Evolutionary conservation across 495 filamentous ascomycete species (phyloP).

Genomic region (Aspergillus kassunensis): DNA sequence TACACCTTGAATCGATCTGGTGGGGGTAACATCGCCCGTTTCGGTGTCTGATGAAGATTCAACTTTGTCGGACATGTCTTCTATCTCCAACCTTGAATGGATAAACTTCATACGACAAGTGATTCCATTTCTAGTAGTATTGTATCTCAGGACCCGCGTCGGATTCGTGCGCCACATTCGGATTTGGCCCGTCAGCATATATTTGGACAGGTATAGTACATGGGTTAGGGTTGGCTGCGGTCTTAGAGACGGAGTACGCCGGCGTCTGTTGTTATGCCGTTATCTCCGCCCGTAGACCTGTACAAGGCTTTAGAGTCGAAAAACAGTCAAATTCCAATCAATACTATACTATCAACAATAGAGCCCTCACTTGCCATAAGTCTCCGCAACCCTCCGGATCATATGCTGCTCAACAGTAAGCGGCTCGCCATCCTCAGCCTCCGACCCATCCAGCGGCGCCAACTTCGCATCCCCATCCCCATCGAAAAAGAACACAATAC

Average conservation of each 20-base stretch:
- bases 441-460: too few relatives aligned
- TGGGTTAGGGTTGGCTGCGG: neutral
- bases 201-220: neutral
- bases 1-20: slow-evolving; percentile 1
- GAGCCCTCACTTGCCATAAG: neutral
- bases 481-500: too few relatives aligned
- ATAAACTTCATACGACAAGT: neutral
- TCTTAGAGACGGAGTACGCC: neutral
- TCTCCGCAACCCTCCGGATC: neutral
- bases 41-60: neutral
- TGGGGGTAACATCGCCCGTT: neutral
- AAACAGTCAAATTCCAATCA: neutral
- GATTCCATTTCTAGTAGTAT: neutral
- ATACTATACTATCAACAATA: neutral
- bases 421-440: too few relatives aligned
- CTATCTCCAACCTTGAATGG: neutral
- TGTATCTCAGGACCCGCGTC: neutral
- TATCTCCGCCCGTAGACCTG: neutral
- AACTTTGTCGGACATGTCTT: neutral
- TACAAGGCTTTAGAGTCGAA: neutral
- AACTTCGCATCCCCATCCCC: too few relatives aligned
- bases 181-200: neutral
- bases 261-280: neutral
- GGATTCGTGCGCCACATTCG: neutral
- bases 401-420: slow-evolving; percentile 2